These are phyloP conservation scores for Phytophthora palmivora DNA, from an alignment of 352 stramenopile genomes.

Conservation along the genomic window DNA sequence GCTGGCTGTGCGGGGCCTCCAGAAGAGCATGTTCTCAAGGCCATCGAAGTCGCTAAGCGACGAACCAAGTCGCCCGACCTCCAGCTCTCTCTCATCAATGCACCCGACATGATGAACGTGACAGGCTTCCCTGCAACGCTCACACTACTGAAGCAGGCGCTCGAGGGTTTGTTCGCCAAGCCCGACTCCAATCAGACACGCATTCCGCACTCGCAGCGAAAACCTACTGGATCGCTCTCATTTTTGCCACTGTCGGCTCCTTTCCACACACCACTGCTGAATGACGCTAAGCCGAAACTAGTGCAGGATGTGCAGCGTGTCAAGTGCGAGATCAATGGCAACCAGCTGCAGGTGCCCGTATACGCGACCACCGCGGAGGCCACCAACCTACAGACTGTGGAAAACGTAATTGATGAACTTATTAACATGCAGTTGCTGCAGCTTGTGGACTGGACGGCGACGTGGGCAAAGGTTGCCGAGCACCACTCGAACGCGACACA, in stretches of 20 bases:
- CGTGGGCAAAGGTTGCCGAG: conserved; percentile 46
- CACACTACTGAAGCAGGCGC: conserved; percentile 52
- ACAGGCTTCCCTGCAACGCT: conserved; percentile 72
- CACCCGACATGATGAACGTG: conserved; percentile 61
- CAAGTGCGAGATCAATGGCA: conserved; percentile 46
- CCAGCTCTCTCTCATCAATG: conserved; percentile 82
- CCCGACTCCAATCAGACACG: conserved; percentile 72
- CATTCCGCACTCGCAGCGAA: conserved; percentile 82
- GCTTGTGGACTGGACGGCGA: conserved; percentile 67
- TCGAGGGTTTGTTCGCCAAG: conserved; percentile 59
- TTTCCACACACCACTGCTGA: conserved; percentile 78
- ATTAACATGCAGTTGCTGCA: conserved; percentile 74
- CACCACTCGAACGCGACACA: conserved; percentile 58
- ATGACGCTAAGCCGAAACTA: conserved; percentile 50
- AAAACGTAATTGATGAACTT: conserved; percentile 53
- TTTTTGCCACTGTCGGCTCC: conserved; percentile 74
- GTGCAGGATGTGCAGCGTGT: conserved; percentile 58
- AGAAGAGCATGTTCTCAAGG: conserved; percentile 57
- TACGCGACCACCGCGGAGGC: conserved; percentile 61
- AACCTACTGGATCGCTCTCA: conserved; percentile 60
- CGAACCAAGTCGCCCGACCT: conserved; percentile 59
- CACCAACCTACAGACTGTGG: conserved; percentile 61
- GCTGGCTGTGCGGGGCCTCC: conserved; percentile 70
- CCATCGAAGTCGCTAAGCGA: conserved; percentile 56
- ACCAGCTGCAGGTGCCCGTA: conserved; percentile 70